Base-by-base conservation (phyloP, 139 green algal species). In the Raphidocelis subcapitata region DNA sequence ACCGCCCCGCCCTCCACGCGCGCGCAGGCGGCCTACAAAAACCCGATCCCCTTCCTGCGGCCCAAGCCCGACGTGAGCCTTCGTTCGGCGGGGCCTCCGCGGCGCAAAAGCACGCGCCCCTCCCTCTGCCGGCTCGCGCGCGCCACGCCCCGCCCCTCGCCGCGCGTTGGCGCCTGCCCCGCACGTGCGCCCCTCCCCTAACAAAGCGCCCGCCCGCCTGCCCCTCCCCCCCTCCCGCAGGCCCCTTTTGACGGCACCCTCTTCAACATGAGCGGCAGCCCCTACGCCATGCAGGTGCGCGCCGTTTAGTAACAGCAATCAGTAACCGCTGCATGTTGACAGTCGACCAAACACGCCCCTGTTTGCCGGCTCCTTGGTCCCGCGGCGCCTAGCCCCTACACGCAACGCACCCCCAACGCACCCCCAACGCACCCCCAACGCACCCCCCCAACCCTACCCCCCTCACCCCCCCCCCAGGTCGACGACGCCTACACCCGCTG, bases 11-110 rank as follows among this genome's bases (percentile, higher is more conserved):
- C 8, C 41, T 49, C 41, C 41, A 49, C 12, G 26, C 81, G 76
- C 3, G 75, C 80, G 65, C 70, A 87, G 36, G 81, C 89, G 29
- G 81, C 81, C 0, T 93, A 92, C 83, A 94, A 94, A 81, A 80
- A 67, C 55, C 85, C 85, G 14, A 67, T 94, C 55, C 74, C 89
- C 24, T 95, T 95, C 81, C 64, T 93, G 70, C 69, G 87, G 3
- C 88, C 88, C 20, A 72, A 78, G 33, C 82, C 74, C 33, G 79
- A 62, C 24, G 70, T 87, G 64, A 68, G 82, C 36, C n/a, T n/a
- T n/a, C n/a, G n/a, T n/a, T n/a, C n/a, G n/a, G n/a, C n/a, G n/a
- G n/a, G n/a, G n/a, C n/a, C n/a, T n/a, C n/a, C n/a, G n/a, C n/a
- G n/a, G n/a, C n/a, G n/a, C n/a, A n/a, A n/a, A n/a, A n/a, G n/a